Evolutionary conservation across 75 land plant species (phyloP), one percentile per base, ranked within the genome.

Genomic region (Gnetum montanum): DNA sequence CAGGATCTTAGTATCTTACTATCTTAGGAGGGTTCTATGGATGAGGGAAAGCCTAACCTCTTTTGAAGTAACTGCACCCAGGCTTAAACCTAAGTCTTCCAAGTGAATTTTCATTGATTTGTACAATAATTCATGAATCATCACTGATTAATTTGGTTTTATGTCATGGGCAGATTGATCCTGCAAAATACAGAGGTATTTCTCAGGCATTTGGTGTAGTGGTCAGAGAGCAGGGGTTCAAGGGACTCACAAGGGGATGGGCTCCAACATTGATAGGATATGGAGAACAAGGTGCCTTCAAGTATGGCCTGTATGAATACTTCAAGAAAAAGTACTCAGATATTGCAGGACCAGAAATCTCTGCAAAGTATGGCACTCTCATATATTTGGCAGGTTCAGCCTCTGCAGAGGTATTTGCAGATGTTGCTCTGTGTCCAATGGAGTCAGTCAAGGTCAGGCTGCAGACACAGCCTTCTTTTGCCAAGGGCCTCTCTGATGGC

Each of bases 161-260:
- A n/a, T n/a, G n/a, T n/a, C n/a, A n/a, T n/a, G n/a, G n/a, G n/a
- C 71, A 69, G 71, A 72, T 69, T 57, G 73, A 70, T 31, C 75
- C 75, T 27, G 65, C 24, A 33, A 72, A 72, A 36, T 72, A 72
- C 73, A 72, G 52, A 36, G 41, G 40, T 26, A 56, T 61, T 28
- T 19, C 31, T 29, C 19, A 51, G 31, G 66, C 65, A 8, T 61
- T 68, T 44, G 29, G 65, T 3, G 23, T 60, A 11, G 33, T 61
- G 19, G 10, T 69, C 27, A 43, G 36, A 57, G 75, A 72, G 66
- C 59, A 69, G 22, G 74, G 75, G 12, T 2, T 54, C 1, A 33
- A 34, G 33, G 75, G 75, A 2, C 44, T 72, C 36, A 24, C 45
- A 33, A 59, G 34, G 34, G 75, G 75, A 11, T 72, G 75, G 75